Evolutionary conservation across 2,329 filamentous ascomycete species (phyloP), one percentile per base, ranked within the genome.

Genomic region (Metarhizium album): DNA sequence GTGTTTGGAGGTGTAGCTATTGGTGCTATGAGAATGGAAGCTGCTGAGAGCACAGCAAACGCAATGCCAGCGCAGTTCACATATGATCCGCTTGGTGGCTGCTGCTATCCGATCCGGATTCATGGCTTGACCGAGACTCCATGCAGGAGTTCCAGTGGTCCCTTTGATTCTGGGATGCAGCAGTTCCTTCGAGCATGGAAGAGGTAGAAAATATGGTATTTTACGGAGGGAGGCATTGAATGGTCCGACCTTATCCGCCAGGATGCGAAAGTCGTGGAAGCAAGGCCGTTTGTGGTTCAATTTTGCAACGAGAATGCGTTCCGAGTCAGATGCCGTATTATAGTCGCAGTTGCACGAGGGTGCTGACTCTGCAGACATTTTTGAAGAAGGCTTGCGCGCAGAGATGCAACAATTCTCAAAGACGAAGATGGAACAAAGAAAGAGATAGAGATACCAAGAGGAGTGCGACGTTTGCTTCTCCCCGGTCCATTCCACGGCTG

Each of bases 1-100:
- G n/a, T n/a, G n/a, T n/a, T n/a, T n/a, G n/a, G n/a, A n/a, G n/a
- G n/a, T n/a, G n/a, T n/a, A n/a, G n/a, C n/a, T n/a, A n/a, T n/a
- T n/a, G n/a, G n/a, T n/a, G n/a, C n/a, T n/a, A n/a, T n/a, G n/a
- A n/a, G n/a, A n/a, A n/a, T n/a, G n/a, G n/a, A n/a, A n/a, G n/a
- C n/a, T n/a, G n/a, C n/a, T n/a, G n/a, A n/a, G n/a, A n/a, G n/a
- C n/a, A n/a, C n/a, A n/a, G n/a, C 68, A 43, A 69, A 74, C 52
- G 56, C 58, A 46, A 65, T 70, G 64, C 70, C 69, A 1, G 58
- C 61, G 2, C 65, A 71, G 52, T 71, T 66, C 53, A 49, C 63
- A 2, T 64, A 64, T 50, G 66, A 68, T 27, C 61, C 62, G 47
- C 67, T 69, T 69, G 64, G 65, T 72, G 69, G 68, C 60, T 72